A percentile compares a stretch with the other conserved stretches of the same genome.
Conservation (phyloP, 169 alveolate species). For the Eimeria brunetti region DNA sequence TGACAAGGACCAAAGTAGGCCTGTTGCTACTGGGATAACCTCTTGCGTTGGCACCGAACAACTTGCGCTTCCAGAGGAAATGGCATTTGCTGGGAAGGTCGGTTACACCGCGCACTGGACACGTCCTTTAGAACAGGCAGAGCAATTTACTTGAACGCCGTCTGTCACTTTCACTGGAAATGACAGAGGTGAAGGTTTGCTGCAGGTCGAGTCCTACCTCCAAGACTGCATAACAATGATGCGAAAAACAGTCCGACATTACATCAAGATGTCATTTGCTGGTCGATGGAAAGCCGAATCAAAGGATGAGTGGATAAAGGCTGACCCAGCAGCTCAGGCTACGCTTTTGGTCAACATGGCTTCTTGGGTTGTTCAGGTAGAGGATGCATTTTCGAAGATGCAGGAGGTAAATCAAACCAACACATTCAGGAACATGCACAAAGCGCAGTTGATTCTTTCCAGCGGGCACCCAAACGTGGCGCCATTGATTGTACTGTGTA, state of each 20-base stretch:
- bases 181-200: not conserved
- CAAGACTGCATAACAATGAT: slow-evolving; percentile 93
- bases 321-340: slow-evolving; percentile 93
- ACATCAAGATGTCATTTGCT: slow-evolving; percentile 87
- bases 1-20: slow-evolving; percentile 79
- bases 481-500: not conserved
- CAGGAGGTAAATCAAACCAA: slow-evolving; percentile 36
- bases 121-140: not conserved
- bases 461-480: no score
- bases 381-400: slow-evolving; percentile 86
- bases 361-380: slow-evolving; percentile 92
- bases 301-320: slow-evolving; percentile 91
- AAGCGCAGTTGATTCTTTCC: not conserved
- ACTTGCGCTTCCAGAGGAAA: slow-evolving; percentile 93
- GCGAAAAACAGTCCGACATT: slow-evolving; percentile 88
- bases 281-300: slow-evolving; percentile 81
- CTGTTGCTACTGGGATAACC: slow-evolving; percentile 89
- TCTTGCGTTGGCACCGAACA: slow-evolving; percentile 95
- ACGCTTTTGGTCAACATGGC: slow-evolving; percentile 94
- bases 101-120: not conserved
- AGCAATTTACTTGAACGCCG: not conserved
- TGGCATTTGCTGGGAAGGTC: slow-evolving; percentile 93
- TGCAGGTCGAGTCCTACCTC: slow-evolving; percentile 91
- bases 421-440: not conserved
- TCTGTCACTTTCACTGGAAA: not conserved